These are phyloP conservation scores for Kwoniella mangroviensis DNA, from an alignment of 768 basidiomycete genomes.

Conservation along the genomic window DNA sequence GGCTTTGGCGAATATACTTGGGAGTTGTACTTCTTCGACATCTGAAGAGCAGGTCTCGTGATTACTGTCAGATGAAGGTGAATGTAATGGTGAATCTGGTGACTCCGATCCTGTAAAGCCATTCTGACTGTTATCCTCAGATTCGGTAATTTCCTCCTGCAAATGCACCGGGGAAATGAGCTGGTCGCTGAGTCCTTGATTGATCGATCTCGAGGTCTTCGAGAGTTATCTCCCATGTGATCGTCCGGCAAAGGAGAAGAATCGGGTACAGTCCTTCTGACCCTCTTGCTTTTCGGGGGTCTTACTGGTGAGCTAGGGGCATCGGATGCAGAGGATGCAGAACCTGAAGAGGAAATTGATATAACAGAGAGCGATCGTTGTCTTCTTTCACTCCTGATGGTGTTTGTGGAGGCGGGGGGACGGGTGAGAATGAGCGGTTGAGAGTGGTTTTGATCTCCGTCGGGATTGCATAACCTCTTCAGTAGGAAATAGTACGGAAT, in stretches of 20 bases:
- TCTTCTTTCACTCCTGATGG: not conserved
- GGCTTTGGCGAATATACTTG: not conserved
- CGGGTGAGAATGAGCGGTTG: not conserved
- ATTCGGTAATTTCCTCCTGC: no score
- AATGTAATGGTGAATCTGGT: not conserved
- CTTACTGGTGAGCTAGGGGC: not conserved
- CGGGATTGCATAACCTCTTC: not conserved
- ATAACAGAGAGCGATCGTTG: not conserved
- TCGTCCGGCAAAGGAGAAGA: not conserved
- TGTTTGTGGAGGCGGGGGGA: not conserved
- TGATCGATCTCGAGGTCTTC: no score
- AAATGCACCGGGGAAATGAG: no score
- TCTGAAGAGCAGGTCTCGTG: not conserved
- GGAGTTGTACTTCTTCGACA: not conserved
- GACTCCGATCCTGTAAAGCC: no score
- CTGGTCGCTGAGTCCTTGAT: not conserved
- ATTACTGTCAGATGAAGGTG: not conserved
- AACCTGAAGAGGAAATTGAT: not conserved
- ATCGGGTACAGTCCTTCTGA: slow-evolving; percentile 1
- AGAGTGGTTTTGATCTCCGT: not conserved
- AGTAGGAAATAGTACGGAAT: slow-evolving; percentile 13
- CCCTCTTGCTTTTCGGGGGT: not conserved
- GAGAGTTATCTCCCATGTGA: no score
- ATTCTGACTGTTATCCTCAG: no score
- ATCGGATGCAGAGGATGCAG: not conserved